Base-by-base conservation (phyloP, 179 eudicot species). In the Patellifolia procumbens region DNA sequence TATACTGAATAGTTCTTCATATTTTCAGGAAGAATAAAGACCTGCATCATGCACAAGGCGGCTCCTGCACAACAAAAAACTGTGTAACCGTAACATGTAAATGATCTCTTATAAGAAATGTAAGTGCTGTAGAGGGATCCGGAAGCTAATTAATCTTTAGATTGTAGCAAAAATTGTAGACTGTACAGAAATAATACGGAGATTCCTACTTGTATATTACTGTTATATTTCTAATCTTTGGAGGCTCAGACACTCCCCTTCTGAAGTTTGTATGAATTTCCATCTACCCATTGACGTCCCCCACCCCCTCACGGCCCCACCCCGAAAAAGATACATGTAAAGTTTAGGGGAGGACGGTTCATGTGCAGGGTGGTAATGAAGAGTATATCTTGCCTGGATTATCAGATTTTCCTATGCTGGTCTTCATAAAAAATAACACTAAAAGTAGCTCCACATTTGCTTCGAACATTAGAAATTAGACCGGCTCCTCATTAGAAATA, bases 21-120 rank as follows among this genome's bases (percentile, higher is more conserved):
- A 15, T 22, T 43, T 70, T 8, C 69, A 70, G 80, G 80, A 70
- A 32, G 62, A 61, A 60, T 77, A 37, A n/a, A 58, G 68, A 60
- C 9, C 10, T 70, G 70, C 61, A 48, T 62, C 5, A 37, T 32
- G 68, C 9, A 39, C 53, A 1, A 49, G 29, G 34, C 22, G 7
- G n/a, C 59, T 32, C 12, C 6, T 39, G 19, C 17, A 12, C 61
- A 20, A 10, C 52, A 51, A 35, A 15, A 32, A 11, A 56, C 13
- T 53, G 15, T 59, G 45, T 63, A 24, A 17, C 26, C 31, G 17
- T 48, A 70, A 34, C 48, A 62, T 60, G 80, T 77, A 68, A 24
- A 60, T 59, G 28, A 77, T 70, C 15, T 76, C 28, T 29, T 48
- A 16, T 24, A 68, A n/a, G n/a, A n/a, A 2, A 6, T 59, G 68